These are phyloP conservation scores for Hylodesmum podocarpum DNA, from an alignment of 306 rosid species.

Conservation along the genomic window DNA sequence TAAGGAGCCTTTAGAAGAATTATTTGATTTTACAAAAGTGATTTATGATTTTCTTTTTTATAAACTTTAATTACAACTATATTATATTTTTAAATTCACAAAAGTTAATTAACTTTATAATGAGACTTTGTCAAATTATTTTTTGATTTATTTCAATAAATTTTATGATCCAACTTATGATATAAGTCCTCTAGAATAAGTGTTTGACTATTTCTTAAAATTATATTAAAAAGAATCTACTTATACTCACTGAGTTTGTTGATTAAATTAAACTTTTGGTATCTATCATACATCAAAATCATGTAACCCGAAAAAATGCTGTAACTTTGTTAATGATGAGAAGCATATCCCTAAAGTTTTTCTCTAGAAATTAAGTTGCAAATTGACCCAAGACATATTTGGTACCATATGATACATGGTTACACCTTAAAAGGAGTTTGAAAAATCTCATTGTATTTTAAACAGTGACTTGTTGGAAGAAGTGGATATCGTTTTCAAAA, in stretches of 20 bases:
- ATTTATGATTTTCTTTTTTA: not conserved
- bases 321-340: not conserved
- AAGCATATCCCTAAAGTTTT: not conserved
- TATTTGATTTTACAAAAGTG: not conserved
- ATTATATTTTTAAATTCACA: too few species aligned
- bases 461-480: not conserved
- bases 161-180: not conserved
- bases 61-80: too few species aligned
- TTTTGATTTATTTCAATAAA: not conserved
- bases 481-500: slow-evolving; percentile 19
- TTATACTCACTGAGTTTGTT: not conserved
- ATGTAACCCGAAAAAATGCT: not conserved
- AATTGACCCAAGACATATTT: not conserved
- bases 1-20: not conserved
- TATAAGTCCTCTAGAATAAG: not conserved
- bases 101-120: too few species aligned
- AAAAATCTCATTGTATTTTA: slow-evolving; percentile 6
- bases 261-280: not conserved
- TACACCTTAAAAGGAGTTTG: not conserved
- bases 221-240: not conserved
- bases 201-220: not conserved
- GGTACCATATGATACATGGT: not conserved
- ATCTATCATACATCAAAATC: not conserved
- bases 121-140: not conserved
- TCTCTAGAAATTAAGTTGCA: not conserved